phyloP scores from a whole-genome alignment of 441 rosid genomes.

The Capsella rubella region DNA sequence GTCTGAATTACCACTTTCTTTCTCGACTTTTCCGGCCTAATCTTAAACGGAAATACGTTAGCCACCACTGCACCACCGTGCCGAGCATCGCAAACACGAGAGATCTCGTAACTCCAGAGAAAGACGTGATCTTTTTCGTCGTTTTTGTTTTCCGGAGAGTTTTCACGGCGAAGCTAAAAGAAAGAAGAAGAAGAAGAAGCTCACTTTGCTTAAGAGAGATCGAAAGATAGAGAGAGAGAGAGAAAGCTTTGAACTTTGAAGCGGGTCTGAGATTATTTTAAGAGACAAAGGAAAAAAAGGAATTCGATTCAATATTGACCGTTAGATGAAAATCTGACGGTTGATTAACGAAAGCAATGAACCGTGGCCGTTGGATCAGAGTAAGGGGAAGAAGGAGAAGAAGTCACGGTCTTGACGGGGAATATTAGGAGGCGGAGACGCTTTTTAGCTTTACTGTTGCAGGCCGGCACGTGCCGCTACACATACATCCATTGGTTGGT shows the following conservation, averaged over 20 bases:
- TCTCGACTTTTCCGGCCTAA: slow-evolving; percentile 53
- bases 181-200: slow-evolving; percentile 37
- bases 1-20: slow-evolving; percentile 47
- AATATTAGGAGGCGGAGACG: slow-evolving; percentile 53
- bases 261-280: slow-evolving; percentile 50
- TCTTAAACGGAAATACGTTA: slow-evolving; percentile 42
- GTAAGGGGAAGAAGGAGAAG: neutral
- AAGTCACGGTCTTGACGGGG: slow-evolving; percentile 57
- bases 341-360: slow-evolving; percentile 22
- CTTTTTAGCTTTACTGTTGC: slow-evolving; percentile 53
- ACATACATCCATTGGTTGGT: slow-evolving; percentile 32
- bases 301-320: slow-evolving; percentile 52
- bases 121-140: neutral
- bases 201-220: slow-evolving; percentile 6
- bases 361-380: slow-evolving; percentile 64
- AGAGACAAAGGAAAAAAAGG: slow-evolving; percentile 32
- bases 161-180: slow-evolving; percentile 13
- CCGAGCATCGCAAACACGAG: slow-evolving; percentile 21
- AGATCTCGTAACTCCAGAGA: neutral
- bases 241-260: slow-evolving; percentile 22
- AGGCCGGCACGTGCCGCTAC: slow-evolving; percentile 73
- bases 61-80: slow-evolving; percentile 42
- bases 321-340: slow-evolving; percentile 56
- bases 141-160: neutral
- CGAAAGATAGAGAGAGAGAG: slow-evolving; percentile 28